These are phyloP conservation scores for Xylaria sp. DNA, from an alignment of 2,329 filamentous ascomycete species.

Conservation along the genomic window DNA sequence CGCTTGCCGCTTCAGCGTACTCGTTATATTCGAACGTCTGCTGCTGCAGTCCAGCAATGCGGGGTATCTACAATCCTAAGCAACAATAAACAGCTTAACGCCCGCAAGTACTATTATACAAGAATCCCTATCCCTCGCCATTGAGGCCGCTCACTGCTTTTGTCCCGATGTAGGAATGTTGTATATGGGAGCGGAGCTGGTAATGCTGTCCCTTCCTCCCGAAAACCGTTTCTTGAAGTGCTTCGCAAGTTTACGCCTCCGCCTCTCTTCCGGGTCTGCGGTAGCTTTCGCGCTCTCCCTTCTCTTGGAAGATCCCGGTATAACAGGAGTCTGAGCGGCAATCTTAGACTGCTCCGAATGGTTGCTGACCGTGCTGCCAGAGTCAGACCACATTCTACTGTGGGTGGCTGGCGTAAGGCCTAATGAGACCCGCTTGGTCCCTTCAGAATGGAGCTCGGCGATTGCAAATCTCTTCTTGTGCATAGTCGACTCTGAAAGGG, in stretches of 20 bases:
- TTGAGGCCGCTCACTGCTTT: constrained; percentile 23
- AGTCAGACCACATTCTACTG: constrained; percentile 19
- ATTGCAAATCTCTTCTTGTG: constrained; percentile 34
- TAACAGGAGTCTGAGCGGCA: constrained; percentile 2
- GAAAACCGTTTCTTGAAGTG: constrained; percentile 33
- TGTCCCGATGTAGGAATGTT: constrained; percentile 42
- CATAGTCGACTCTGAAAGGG: constrained; percentile 32
- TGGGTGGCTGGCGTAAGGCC: background rate
- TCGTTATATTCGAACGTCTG: background rate
- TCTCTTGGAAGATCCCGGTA: background rate
- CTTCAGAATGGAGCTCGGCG: constrained; percentile 23
- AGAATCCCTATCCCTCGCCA: background rate
- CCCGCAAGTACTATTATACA: constrained; percentile 14
- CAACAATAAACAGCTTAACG: constrained; percentile 6
- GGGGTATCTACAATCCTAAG: constrained; percentile 23
- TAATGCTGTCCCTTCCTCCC: constrained; percentile 25
- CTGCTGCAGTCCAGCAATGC: background rate
- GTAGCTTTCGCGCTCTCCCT: background rate
- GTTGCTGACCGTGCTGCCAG: constrained; percentile 20
- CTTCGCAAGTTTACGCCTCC: constrained; percentile 28
- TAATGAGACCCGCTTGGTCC: constrained; percentile 23
- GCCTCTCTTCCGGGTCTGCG: constrained; percentile 30
- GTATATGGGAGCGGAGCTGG: constrained; percentile 31
- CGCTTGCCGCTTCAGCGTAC: background rate
- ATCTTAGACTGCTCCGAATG: constrained; percentile 14